Conservation (phyloP, 2,329 filamentous ascomycete genomes). For the Ophiostoma populinum region DNA sequence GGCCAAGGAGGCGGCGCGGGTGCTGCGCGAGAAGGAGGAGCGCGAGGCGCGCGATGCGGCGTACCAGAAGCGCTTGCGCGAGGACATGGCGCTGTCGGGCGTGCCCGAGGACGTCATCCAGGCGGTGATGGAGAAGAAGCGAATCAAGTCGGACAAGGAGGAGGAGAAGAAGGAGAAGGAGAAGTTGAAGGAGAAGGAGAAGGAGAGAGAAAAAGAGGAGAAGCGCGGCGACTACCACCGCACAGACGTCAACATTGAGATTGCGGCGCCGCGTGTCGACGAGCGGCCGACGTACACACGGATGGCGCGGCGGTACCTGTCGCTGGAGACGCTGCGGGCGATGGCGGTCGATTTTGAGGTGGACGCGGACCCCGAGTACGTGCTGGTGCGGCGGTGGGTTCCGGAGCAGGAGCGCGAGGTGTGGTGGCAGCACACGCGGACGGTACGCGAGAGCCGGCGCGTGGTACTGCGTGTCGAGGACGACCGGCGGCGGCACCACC, state of each 20-base stretch:
- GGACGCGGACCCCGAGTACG: slow-evolving; percentile 49
- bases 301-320: slow-evolving; percentile 44
- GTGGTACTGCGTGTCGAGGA: slow-evolving; percentile 30
- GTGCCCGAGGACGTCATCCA: slow-evolving; percentile 40
- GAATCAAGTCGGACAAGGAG: slow-evolving; percentile 18
- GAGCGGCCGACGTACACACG: slow-evolving; percentile 37
- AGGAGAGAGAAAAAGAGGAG: not conserved
- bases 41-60: slow-evolving; percentile 33
- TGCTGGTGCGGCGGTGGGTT: slow-evolving; percentile 56
- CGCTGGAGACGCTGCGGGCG: slow-evolving; percentile 39
- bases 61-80: slow-evolving; percentile 37
- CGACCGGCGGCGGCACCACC: slow-evolving; percentile 24
- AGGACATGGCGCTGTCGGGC: slow-evolving; percentile 40
- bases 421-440: slow-evolving; percentile 54
- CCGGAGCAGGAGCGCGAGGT: slow-evolving; percentile 53
- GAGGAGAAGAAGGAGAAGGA: not conserved
- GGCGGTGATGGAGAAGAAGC: slow-evolving; percentile 41
- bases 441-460: slow-evolving; percentile 40
- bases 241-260: slow-evolving; percentile 9
- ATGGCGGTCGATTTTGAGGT: slow-evolving; percentile 40
- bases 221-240: not conserved
- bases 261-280: not conserved
- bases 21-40: slow-evolving; percentile 28
- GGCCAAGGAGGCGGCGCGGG: slow-evolving; percentile 29
- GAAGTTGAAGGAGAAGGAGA: not conserved